These are phyloP conservation scores for Diaporthe sp. DNA, from an alignment of 2,329 filamentous ascomycete species.

Conservation along the genomic window DNA sequence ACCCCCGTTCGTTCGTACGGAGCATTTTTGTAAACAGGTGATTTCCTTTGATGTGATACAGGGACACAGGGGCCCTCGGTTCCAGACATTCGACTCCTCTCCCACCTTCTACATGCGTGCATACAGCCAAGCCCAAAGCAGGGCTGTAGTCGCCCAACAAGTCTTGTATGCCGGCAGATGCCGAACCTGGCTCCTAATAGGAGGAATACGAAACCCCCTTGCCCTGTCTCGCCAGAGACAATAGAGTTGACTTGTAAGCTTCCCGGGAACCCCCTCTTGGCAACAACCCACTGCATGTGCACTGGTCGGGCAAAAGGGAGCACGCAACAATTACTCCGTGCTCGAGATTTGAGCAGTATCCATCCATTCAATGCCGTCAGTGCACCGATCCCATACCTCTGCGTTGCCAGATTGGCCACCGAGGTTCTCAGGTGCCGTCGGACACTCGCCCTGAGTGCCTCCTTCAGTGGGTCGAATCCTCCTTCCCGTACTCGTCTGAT, in stretches of 20 bases:
- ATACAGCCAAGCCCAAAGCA: not conserved
- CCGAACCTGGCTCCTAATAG: not conserved
- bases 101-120: not conserved
- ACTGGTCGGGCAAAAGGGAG: not conserved
- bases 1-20: not conserved
- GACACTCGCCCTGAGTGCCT: not conserved
- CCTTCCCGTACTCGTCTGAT: conserved; percentile 20
- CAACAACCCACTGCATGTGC: not conserved
- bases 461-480: not conserved
- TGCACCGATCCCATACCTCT: not conserved
- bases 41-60: conserved; percentile 24
- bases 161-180: not conserved
- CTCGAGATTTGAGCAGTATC: not conserved
- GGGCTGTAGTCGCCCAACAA: not conserved
- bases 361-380: conserved; percentile 9
- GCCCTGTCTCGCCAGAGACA: conserved; percentile 6
- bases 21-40: conserved; percentile 19
- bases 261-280: not conserved
- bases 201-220: conserved; percentile 1
- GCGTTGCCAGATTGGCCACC: conserved; percentile 3
- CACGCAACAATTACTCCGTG: conserved; percentile 15
- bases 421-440: not conserved
- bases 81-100: conserved; percentile 1
- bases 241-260: conserved; percentile 1
- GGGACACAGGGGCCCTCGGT: conserved; percentile 10